A percentile compares a stretch with the other conserved stretches of the same genome.
phyloP scores from a whole-genome alignment of 768 basidiomycete species.

The Termitomyces sp. region DNA sequence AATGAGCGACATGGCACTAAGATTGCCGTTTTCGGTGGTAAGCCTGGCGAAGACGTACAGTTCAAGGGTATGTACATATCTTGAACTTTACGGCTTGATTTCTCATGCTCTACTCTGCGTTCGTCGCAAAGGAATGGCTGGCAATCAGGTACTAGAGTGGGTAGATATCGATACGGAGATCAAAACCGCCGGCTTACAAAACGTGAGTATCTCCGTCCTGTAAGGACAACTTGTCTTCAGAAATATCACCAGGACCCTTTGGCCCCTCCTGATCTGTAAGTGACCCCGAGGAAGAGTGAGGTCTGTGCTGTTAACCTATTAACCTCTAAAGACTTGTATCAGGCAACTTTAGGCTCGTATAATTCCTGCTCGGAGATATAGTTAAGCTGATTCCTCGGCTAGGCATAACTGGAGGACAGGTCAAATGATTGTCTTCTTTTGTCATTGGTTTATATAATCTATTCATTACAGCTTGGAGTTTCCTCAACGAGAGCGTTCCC shows the following conservation, averaged over 20 bases:
- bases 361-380: not conserved
- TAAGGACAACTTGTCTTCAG: not conserved
- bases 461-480: constrained; percentile 37
- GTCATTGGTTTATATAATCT: not conserved
- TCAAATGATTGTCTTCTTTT: constrained; percentile 15
- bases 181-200: constrained; percentile 53
- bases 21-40: constrained; percentile 56
- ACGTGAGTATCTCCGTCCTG: constrained; percentile 24
- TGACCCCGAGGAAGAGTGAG: not conserved
- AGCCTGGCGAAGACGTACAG: constrained; percentile 46
- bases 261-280: constrained; percentile 42
- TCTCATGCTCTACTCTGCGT: not conserved
- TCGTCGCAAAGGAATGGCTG: constrained; percentile 43
- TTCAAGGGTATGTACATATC: constrained; percentile 39
- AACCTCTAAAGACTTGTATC: constrained; percentile 32
- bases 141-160: constrained; percentile 65
- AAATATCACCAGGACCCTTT: constrained; percentile 32
- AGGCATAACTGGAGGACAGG: constrained; percentile 50
- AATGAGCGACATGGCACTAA: constrained; percentile 50
- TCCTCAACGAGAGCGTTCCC: constrained; percentile 35
- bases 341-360: constrained; percentile 38
- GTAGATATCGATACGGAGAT: constrained; percentile 56
- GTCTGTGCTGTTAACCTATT: not conserved
- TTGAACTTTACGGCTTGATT: not conserved
- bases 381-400: not conserved